Conservation (phyloP, 2,329 filamentous ascomycete genomes). For the Hymenoscyphus fructigenus region DNA sequence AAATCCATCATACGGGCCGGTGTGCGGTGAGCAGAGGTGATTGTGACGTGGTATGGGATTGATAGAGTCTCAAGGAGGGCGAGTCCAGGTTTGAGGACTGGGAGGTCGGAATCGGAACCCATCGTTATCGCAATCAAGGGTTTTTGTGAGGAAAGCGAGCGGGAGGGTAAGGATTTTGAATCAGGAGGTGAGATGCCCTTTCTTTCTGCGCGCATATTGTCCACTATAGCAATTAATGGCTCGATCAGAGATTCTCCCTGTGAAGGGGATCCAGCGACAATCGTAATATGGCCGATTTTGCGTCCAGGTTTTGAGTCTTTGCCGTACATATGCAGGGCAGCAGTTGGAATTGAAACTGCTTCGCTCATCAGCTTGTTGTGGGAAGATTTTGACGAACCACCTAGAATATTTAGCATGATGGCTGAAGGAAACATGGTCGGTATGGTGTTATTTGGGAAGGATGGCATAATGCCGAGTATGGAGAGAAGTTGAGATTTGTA, state of each 20-base stretch:
- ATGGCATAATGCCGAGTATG: slow-evolving; percentile 61
- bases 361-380: slow-evolving; percentile 55
- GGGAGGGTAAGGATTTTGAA: slow-evolving; percentile 37
- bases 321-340: slow-evolving; percentile 82
- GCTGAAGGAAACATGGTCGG: slow-evolving; percentile 41
- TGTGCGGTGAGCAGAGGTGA: slow-evolving; percentile 79
- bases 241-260: slow-evolving; percentile 68
- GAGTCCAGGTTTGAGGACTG: slow-evolving; percentile 69
- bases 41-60: slow-evolving; percentile 71
- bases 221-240: slow-evolving; percentile 65
- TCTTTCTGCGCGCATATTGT: slow-evolving; percentile 57
- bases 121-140: slow-evolving; percentile 67
- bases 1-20: slow-evolving; percentile 68
- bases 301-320: slow-evolving; percentile 84
- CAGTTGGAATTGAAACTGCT: slow-evolving; percentile 58
- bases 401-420: slow-evolving; percentile 82
- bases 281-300: slow-evolving; percentile 93
- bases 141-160: neutral
- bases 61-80: slow-evolving; percentile 50
- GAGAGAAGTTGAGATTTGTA: slow-evolving; percentile 81
- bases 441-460: slow-evolving; percentile 36
- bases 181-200: slow-evolving; percentile 42
- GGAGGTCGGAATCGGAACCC: slow-evolving; percentile 73
- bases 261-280: slow-evolving; percentile 67
- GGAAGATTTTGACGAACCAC: slow-evolving; percentile 63